Base-by-base conservation (phyloP, 2,329 filamentous ascomycete species). In the Fusarium tricinctum region DNA sequence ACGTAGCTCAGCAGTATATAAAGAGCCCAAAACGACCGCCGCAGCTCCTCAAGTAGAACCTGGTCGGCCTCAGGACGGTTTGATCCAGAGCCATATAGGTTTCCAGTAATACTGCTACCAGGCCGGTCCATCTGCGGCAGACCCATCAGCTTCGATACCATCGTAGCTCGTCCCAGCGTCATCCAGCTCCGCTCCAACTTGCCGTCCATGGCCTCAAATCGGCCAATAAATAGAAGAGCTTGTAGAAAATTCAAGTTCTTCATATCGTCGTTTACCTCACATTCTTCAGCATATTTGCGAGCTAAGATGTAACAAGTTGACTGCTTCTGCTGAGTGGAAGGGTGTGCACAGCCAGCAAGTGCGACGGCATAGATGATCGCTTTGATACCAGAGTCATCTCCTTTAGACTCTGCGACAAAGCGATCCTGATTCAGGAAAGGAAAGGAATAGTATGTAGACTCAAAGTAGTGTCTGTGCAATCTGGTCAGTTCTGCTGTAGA, bases 401-500 rank as follows among this genome's bases (percentile, higher is more conserved):
- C 42, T n/a, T 5, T 26, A 1, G 42, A 22, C 15, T 47, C 51
- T 28, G 22, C n/a, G 14, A 15, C 10, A 3, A 54, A 54, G 9
- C 42, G 42, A 12, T 47, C 42, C 6, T 26, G 30, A 19, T 54
- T 28, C 6, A 54, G 9, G 8, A 54, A 54, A 2, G 51, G 51
- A 20, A 54, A 54, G 2, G 51, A 54, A 8, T 48, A 54, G 8
- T 54, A 54, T 13, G 48, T 35, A 0, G 22, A 48, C 3, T 28
- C 30, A n/a, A 54, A 54, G 14, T 54, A 54, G 20, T 54, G 22
- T 13, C 10, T 54, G 20, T 54, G 51, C n/a, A 54, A 1, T 35
- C 10, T 3, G 3, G 4, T 47, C 3, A 54, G 28, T 26, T 54
- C 51, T 15, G 9, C 13, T 22, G 3, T 47, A 23, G 22, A 23